Base-by-base conservation (phyloP, 495 filamentous ascomycete species). In the Annulohypoxylon bovei region DNA sequence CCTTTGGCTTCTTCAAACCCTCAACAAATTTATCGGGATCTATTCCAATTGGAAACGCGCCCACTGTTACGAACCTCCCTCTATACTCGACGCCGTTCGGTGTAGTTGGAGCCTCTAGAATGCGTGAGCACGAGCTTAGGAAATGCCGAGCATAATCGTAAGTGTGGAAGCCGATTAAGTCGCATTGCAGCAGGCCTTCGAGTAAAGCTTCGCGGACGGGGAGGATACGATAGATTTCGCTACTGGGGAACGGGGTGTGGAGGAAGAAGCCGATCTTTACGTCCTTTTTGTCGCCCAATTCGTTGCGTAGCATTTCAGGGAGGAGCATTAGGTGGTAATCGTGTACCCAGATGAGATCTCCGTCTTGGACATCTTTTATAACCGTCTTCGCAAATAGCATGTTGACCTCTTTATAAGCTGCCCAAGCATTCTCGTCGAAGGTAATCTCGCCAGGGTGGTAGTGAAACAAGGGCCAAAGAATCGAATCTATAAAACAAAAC, bases 311-410 rank as follows among this genome's bases (percentile, higher is more conserved):
- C 87, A 97, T 91, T 62, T 88, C 83, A 0, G 95, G 95, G 18
- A 98, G 81, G 1, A 98, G 87, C 92, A 98, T 95, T 54, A 97
- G 82, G 79, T 98, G 95, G 77, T 97, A 98, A 77, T 98, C 95
- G 76, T 98, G 95, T 0, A 98, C 90, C 95, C 95, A 98, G 74
- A 98, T 90, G 44, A 97, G 76, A 70, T 94, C 92, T 39, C 92
- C 93, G 57, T 91, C 88, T 67, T 90, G 83, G 0, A 93, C 90
- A 65, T 91, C 86, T 53, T 88, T 85, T 6, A 88, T 85, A 59
- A 98, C 86, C 0, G 87, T 84, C 78, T 92, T 90, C 20, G 95
- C 95, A 71, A 98, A 98, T 14, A 93, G 77, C 46, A 88, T 86
- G 72, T 97, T 98, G 18, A 94, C 94, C 65, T 93, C 88, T 53